A percentile compares a stretch with the other conserved stretches of the same genome.
These are phyloP conservation scores for Penicillium angulare DNA, from an alignment of 495 filamentous ascomycete genomes.

Conservation along the genomic window DNA sequence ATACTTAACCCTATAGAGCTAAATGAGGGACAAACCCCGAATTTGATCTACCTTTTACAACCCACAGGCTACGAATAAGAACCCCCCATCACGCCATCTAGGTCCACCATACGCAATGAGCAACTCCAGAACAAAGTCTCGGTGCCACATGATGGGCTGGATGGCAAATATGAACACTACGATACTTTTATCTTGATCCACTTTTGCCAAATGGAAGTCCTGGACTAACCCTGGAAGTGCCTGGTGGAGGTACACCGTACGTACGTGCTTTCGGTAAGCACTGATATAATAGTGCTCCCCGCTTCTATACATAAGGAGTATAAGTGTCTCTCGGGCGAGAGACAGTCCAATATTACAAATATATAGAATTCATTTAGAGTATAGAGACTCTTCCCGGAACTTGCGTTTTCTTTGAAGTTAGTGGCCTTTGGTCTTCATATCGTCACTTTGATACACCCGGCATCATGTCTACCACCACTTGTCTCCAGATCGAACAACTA, in stretches of 20 bases:
- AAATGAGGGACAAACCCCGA: not conserved
- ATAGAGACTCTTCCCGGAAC: conserved; percentile 16
- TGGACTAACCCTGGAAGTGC: conserved; percentile 4
- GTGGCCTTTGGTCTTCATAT: conserved; percentile 1
- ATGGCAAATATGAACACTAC: conserved; percentile 8
- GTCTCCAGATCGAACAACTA: conserved; percentile 22
- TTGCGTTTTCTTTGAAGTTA: not conserved
- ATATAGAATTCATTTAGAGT: conserved; percentile 8
- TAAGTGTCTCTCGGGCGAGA: conserved; percentile 27
- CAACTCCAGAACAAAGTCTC: conserved; percentile 1
- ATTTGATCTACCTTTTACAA: conserved; percentile 7
- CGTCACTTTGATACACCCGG: conserved; percentile 16
- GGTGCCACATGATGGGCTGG: conserved; percentile 5
- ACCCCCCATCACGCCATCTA: conserved; percentile 34
- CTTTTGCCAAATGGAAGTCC: not conserved
- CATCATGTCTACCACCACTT: conserved; percentile 32
- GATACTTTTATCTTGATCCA: conserved; percentile 1
- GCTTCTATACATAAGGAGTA: conserved; percentile 9
- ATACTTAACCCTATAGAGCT: too few species aligned
- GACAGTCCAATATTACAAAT: conserved; percentile 1
- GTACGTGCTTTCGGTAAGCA: conserved; percentile 16
- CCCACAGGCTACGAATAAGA: conserved; percentile 3
- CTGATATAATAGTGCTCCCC: conserved; percentile 19
- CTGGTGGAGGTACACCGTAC: conserved; percentile 13
- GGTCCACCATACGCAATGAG: conserved; percentile 39